These are phyloP conservation scores for Keithomyces neogunnii DNA, from an alignment of 2,329 filamentous ascomycete species.

Conservation along the genomic window DNA sequence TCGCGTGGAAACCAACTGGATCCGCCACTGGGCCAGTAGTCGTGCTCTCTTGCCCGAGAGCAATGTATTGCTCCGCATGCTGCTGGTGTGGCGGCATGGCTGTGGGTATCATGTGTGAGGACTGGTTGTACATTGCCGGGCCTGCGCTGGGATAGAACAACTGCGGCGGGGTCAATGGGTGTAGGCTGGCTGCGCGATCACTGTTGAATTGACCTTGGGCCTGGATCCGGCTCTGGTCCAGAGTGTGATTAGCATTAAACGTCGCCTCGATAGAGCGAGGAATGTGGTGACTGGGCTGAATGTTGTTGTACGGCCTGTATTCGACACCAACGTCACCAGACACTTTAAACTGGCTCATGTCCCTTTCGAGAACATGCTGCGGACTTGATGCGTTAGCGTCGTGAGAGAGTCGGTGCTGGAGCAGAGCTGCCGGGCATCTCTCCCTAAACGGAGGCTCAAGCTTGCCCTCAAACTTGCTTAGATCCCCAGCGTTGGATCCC, in stretches of 20 bases:
- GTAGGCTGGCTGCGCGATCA: slow-evolving; percentile 2
- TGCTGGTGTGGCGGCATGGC: slow-evolving; percentile 3
- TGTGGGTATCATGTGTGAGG: slow-evolving; percentile 2
- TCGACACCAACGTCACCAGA: not conserved
- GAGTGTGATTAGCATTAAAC: not conserved
- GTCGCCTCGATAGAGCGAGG: slow-evolving; percentile 4
- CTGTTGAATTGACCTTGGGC: not conserved
- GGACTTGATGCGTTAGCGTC: not conserved
- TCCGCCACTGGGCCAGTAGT: not conserved
- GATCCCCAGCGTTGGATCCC: slow-evolving; percentile 15
- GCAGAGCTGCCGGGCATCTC: slow-evolving; percentile 5
- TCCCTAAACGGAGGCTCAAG: slow-evolving; percentile 8
- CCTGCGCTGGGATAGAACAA: slow-evolving; percentile 4
- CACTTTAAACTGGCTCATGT: slow-evolving; percentile 1
- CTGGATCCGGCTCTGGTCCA: not conserved
- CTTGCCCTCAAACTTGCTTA: not conserved
- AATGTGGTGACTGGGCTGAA: slow-evolving; percentile 2
- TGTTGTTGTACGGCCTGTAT: not conserved
- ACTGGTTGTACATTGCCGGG: slow-evolving; percentile 1
- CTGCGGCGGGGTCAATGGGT: slow-evolving; percentile 1
- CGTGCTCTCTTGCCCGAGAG: not conserved
- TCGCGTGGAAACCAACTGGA: slow-evolving; percentile 2
- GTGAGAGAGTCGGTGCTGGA: not conserved
- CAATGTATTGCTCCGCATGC: not conserved
- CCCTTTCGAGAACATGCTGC: not conserved